A percentile compares a stretch with the other conserved stretches of the same genome.
phyloP scores from a whole-genome alignment of 768 basidiomycete genomes.

The Boletellus ananas region DNA sequence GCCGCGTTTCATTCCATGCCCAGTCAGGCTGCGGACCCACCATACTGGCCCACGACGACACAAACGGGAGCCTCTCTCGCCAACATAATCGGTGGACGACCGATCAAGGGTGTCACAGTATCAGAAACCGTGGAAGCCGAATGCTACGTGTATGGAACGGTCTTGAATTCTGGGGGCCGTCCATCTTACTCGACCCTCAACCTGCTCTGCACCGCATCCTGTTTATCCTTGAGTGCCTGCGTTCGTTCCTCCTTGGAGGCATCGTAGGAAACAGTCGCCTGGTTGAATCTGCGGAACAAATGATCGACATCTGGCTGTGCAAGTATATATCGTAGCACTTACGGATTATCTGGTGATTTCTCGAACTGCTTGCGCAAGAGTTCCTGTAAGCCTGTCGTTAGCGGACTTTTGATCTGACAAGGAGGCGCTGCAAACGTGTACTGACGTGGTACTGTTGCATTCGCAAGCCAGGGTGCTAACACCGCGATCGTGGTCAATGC shows the following conservation, averaged over 20 bases:
- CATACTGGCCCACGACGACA: no score
- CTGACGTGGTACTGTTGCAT: conserved; percentile 83
- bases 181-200: conserved; percentile 40
- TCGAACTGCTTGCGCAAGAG: conserved; percentile 92
- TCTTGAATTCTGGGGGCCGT: neutral
- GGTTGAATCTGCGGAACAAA: conserved; percentile 65
- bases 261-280: conserved; percentile 73
- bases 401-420: neutral
- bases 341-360: conserved; percentile 96
- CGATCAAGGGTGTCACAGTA: neutral
- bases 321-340: conserved; percentile 24
- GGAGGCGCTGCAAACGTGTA: conserved; percentile 1
- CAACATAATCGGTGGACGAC: no score
- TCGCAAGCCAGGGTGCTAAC: conserved; percentile 82
- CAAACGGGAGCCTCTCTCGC: no score
- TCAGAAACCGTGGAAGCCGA: neutral
- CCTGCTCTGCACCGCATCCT: conserved; percentile 61
- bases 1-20: conserved; percentile 9
- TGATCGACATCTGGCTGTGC: conserved; percentile 7
- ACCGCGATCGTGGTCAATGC: conserved; percentile 10
- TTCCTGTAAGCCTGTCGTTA: conserved; percentile 47
- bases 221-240: conserved; percentile 66
- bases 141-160: conserved; percentile 1
- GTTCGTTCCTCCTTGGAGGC: conserved; percentile 86
- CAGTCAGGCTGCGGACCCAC: neutral